Base-by-base conservation (phyloP, 2,329 filamentous ascomycete species). In the Aspergillus pseudoviridinutans region DNA sequence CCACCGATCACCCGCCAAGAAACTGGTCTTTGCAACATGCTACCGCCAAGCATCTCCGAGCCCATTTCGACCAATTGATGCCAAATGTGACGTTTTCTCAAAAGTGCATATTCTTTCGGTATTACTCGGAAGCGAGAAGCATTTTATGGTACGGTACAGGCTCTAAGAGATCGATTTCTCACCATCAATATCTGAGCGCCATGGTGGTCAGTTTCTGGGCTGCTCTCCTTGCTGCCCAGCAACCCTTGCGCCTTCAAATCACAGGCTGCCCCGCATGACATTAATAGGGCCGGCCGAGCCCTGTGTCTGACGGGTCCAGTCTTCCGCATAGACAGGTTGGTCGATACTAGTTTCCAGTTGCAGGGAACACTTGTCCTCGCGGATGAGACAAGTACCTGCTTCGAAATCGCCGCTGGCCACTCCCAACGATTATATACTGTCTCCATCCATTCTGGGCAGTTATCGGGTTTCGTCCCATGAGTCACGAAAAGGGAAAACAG, bases 1-100 rank as follows among this genome's bases (percentile, higher is more conserved):
- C 41, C 53, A 58, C 51, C 56, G 55, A 59, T 57, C 56, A 35
- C 47, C 49, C 63, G 64, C 64, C 64, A 65, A 64, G 59, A 58
- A 56, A 60, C 55, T 57, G 58, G 32, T 57, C 56, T 58, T 42
- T 55, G 56, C 58, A 53, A 51, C 58, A 64, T 65, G 60, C 64
- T 61, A 64, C 61, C 56, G 58, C 59, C 44, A 62, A 57, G 49
- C 57, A 56, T 65, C 60, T 58, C 51, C 55, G 29, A 50, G 42
- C 49, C 57, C 50, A 47, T 47, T 44, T 22, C 44, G 49, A 57
- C 35, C 38, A 49, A 53, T 54, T 50, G 51, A 54, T 52, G 50
- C 55, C 50, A 51, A 50, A 53, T 56, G 53, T 54, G 25, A 49
- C 28, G 29, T 61, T 53, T 51, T 50, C 42, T 59, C 59, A 58